Conservation (phyloP, 345 rosid genomes). For the Cochlearia excelsa region DNA sequence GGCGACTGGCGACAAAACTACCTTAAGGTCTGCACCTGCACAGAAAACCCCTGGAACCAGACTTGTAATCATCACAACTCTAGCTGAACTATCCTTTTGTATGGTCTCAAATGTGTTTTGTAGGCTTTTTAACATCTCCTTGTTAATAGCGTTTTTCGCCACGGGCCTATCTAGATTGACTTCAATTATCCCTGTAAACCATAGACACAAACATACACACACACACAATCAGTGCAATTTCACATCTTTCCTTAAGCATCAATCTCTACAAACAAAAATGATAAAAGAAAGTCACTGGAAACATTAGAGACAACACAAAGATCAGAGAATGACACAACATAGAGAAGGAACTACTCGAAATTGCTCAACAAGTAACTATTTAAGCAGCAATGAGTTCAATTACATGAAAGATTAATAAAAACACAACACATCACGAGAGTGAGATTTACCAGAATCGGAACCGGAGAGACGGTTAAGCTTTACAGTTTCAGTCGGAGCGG, state of each 20-base stretch:
- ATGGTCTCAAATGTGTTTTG: constrained; percentile 56
- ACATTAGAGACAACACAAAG: neutral
- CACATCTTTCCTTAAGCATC: neutral
- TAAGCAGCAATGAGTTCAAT: too few species aligned
- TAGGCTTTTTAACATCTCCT: constrained; percentile 66
- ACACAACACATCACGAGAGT: neutral
- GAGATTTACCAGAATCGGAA: constrained; percentile 59
- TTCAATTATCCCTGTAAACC: constrained; percentile 66
- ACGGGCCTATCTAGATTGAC: constrained; percentile 69
- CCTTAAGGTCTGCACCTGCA: constrained; percentile 96
- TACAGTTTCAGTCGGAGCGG: constrained; percentile 58
- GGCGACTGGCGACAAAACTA: neutral
- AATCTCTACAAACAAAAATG: neutral
- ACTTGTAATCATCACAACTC: constrained; percentile 68
- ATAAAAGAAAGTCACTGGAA: neutral
- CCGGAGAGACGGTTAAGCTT: constrained; percentile 55
- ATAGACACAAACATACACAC: constrained; percentile 11
- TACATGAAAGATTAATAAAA: too few species aligned
- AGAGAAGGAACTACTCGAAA: neutral
- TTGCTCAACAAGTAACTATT: neutral
- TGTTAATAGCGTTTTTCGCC: constrained; percentile 73
- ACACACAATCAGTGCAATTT: neutral
- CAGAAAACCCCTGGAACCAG: constrained; percentile 78
- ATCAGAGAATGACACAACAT: neutral
- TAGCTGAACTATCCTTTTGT: constrained; percentile 51